phyloP scores from a whole-genome alignment of 2,329 filamentous ascomycete species.

The Podosphaera fusca region DNA sequence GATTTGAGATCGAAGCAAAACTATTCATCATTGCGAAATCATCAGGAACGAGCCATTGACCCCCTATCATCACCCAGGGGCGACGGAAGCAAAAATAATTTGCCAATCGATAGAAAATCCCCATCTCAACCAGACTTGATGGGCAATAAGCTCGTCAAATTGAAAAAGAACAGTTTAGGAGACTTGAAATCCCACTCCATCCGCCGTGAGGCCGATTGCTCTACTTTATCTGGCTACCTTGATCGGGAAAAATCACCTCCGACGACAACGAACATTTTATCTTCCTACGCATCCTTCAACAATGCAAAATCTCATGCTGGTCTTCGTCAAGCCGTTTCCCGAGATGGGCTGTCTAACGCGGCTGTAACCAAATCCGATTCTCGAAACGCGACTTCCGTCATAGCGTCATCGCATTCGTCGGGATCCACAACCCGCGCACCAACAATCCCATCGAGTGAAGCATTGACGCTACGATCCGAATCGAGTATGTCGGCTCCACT shows the following conservation, averaged over 20 bases:
- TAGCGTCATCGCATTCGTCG: not conserved
- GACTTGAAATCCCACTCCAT: constrained; percentile 3
- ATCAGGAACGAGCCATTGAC: constrained; percentile 7
- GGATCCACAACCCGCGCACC: not conserved
- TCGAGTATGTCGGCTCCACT: not conserved
- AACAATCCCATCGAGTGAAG: not conserved
- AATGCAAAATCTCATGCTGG: not conserved
- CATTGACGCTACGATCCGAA: not conserved
- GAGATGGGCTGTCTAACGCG: not conserved
- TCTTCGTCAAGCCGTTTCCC: not conserved
- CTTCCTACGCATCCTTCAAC: not conserved
- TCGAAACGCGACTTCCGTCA: not conserved
- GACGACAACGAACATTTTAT: not conserved
- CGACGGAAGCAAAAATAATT: constrained; percentile 6
- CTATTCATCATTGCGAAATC: constrained; percentile 14
- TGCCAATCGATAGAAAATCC: not conserved
- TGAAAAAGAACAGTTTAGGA: constrained; percentile 11
- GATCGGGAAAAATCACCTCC: not conserved
- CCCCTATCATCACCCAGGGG: constrained; percentile 7
- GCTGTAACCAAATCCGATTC: not conserved
- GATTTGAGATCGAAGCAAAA: constrained; percentile 13
- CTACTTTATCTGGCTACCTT: not conserved
- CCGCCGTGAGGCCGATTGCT: constrained; percentile 3
- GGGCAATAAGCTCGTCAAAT: constrained; percentile 13
- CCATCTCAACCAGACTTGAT: constrained; percentile 13